Percentiles rank a stretch among this genome's conserved stretches.
Evolutionary conservation across 73 alveolate genomes (phyloP).

Genomic region (Blepharisma stoltei): DNA sequence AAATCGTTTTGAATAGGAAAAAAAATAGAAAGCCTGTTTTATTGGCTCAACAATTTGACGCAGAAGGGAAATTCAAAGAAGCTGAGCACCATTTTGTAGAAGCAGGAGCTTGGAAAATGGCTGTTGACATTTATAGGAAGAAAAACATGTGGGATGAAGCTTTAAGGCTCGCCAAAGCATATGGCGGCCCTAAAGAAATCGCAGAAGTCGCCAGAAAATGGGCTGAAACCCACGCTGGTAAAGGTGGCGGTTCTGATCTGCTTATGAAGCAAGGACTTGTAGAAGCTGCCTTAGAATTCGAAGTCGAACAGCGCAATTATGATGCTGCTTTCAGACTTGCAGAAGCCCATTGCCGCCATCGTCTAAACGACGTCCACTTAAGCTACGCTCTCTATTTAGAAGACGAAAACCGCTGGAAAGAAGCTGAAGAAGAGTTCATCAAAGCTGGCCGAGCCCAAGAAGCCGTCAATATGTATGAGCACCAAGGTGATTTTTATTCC

Average conservation of each 20-base stretch:
- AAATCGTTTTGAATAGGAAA: conserved; percentile 49
- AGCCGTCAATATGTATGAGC: conserved; percentile 98
- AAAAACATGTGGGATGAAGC: conserved; percentile 98
- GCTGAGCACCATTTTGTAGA: conserved; percentile 98
- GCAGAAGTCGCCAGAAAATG: conserved; percentile 95
- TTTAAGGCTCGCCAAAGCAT: conserved; percentile 95
- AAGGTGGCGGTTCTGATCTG: conserved; percentile 91
- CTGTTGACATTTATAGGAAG: conserved; percentile 95
- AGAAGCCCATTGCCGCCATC: conserved; percentile 88
- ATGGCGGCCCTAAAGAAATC: conserved; percentile 94
- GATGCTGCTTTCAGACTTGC: conserved; percentile 97
- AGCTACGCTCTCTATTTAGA: conserved; percentile 96
- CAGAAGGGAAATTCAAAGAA: conserved; percentile 92
- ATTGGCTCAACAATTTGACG: conserved; percentile 96
- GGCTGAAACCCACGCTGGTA: conserved; percentile 81
- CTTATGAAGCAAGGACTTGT: conserved; percentile 89
- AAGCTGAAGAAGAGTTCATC: conserved; percentile 99
- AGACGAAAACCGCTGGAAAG: conserved; percentile 96
- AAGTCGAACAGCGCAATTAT: conserved; percentile 90
- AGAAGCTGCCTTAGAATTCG: conserved; percentile 98
- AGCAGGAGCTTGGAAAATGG: conserved; percentile 95
- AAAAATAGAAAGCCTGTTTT: too few relatives aligned
- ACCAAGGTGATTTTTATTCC: conserved; percentile 96
- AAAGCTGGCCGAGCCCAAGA: conserved; percentile 99
- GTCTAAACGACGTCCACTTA: conserved; percentile 95